Base-by-base conservation (phyloP, 495 filamentous ascomycete species). In the Neurospora sp. region DNA sequence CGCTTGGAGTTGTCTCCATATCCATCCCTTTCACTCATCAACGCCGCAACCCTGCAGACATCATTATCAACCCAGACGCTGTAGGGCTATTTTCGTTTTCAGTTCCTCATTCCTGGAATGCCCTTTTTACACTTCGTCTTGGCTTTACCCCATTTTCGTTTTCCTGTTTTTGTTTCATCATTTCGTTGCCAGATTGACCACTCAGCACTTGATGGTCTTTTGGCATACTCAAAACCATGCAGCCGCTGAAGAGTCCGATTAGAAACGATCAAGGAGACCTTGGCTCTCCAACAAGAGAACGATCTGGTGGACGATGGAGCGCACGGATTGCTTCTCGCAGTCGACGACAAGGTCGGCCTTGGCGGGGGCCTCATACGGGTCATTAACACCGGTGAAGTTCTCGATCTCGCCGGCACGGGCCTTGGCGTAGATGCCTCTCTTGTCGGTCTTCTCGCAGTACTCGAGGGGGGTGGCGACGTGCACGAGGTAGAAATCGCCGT, bases 321-420 rank as follows among this genome's bases (percentile, higher is more conserved):
- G 89, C 59, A 99, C 94, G 73, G 87, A 92, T 82, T 91, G 93
- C 88, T 90, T 93, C 85, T 92, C 90, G 72, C 88, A 80, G 82
- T 98, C 93, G 10, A 98, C 95, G 38, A 89, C 88, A 72, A 99
- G 85, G 80, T 97, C 88, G 39, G 93, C 88, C 84, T 96, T 96
- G 72, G 81, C 78, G 5, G 96, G 96, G 73, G 81, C 78, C 89
- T 99, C 96, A 81, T 98, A 99, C 71, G 96, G 94, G 82, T 98
- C 96, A 82, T 99, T 96, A 72, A 99, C 96, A 78, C 96, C 96
- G 39, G 96, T 99, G 86, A 99, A 99, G 40, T 94, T 94, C 89
- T 93, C 96, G 84, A 99, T 97, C 87, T 98, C 94, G 18, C 96
- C 96, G 10, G 83, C 86, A 70, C 96, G 89, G 16, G 96, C 96